These are phyloP conservation scores for Coriaria nepalensis DNA, from an alignment of 306 rosid genomes.

Conservation along the genomic window DNA sequence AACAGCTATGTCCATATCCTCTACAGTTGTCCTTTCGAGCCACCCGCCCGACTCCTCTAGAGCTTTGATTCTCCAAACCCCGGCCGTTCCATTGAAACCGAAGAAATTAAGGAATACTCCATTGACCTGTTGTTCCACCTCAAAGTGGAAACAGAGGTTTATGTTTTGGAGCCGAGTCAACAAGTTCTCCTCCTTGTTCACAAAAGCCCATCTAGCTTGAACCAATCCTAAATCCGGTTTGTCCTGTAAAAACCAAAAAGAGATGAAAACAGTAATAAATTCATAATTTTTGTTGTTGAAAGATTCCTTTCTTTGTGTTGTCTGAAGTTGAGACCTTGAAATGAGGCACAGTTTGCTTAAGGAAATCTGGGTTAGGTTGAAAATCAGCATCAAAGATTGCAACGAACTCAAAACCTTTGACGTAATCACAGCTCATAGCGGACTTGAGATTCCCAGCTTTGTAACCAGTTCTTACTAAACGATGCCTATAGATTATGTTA, in stretches of 20 bases:
- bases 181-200: slow-evolving; percentile 88
- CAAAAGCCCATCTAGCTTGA: slow-evolving; percentile 93
- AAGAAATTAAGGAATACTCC: slow-evolving; percentile 80
- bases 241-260: slow-evolving; percentile 36
- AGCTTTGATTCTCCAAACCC: slow-evolving; percentile 95
- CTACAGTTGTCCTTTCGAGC: slow-evolving; percentile 91
- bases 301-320: slow-evolving; percentile 1
- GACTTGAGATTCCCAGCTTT: slow-evolving; percentile 98
- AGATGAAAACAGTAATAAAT: background rate
- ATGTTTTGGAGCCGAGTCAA: slow-evolving; percentile 93
- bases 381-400: slow-evolving; percentile 94
- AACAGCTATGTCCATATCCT: slow-evolving; percentile 96
- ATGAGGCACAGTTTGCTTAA: slow-evolving; percentile 70
- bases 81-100: slow-evolving; percentile 98
- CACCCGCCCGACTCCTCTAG: slow-evolving; percentile 94
- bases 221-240: slow-evolving; percentile 72
- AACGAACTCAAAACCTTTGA: slow-evolving; percentile 74
- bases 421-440: slow-evolving; percentile 89
- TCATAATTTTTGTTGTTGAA: too few relatives aligned
- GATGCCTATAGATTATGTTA: slow-evolving; percentile 73
- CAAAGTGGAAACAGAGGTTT: slow-evolving; percentile 90
- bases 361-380: slow-evolving; percentile 93
- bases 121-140: slow-evolving; percentile 97
- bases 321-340: slow-evolving; percentile 49
- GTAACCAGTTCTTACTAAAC: slow-evolving; percentile 77